Conservation (phyloP, 495 filamentous ascomycete genomes). For the Penicillium ucsense region DNA sequence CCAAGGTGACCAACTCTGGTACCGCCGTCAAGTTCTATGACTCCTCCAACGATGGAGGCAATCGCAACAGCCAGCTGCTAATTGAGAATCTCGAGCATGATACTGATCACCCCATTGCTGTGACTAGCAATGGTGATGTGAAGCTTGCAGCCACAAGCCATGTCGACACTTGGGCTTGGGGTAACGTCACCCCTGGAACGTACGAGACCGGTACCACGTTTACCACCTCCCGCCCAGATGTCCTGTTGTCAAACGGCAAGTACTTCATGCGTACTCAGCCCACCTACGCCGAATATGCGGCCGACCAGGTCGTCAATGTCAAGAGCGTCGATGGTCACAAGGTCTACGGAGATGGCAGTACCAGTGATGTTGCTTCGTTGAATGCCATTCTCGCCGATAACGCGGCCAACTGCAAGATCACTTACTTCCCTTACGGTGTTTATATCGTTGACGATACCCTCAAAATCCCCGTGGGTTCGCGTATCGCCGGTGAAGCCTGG, state of each 20-base stretch:
- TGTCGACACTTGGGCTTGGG: constrained; percentile 29
- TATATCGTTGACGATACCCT: constrained; percentile 47
- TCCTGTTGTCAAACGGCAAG: constrained; percentile 13
- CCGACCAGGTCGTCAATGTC: constrained; percentile 16
- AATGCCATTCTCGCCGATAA: constrained; percentile 34
- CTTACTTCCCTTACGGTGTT: constrained; percentile 48
- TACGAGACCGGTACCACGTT: constrained; percentile 17
- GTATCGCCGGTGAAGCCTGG: constrained; percentile 42
- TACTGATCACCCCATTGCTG: constrained; percentile 15
- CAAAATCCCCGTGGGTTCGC: constrained; percentile 35
- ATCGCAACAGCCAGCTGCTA: constrained; percentile 22
- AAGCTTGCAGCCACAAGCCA: constrained; percentile 40
- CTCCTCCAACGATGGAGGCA: constrained; percentile 21
- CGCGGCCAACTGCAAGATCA: constrained; percentile 22
- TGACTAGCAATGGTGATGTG: constrained; percentile 20
- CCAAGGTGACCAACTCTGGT: constrained; percentile 36
- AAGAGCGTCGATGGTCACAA: constrained; percentile 7
- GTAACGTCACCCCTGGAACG: constrained; percentile 19
- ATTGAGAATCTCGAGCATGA: constrained; percentile 23
- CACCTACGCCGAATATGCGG: constrained; percentile 39
- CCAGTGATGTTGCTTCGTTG: constrained; percentile 16
- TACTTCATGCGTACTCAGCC: constrained; percentile 19
- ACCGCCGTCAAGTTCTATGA: constrained; percentile 39
- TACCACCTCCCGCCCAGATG: constrained; percentile 11
- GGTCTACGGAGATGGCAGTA: constrained; percentile 11